Evolutionary conservation across 345 rosid species (phyloP), one percentile per base, ranked within the genome.

Genomic region (Garcia nutans): DNA sequence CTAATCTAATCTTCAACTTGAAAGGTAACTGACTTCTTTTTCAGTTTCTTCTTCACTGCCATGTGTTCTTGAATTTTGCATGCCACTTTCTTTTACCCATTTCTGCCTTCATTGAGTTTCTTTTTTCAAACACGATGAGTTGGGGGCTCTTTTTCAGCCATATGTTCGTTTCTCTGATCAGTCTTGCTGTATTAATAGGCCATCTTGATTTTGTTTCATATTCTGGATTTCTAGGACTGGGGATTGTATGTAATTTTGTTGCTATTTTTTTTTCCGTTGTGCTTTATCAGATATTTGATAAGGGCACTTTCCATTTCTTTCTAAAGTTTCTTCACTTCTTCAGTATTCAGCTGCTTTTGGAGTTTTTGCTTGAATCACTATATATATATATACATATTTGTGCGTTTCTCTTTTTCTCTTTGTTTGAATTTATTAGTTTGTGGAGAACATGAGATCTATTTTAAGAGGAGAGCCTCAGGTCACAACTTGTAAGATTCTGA

Each of bases 11-110:
- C 54, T 44, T 70, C 37, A 61, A 56, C 74, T 69, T 74, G 64
- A 52, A 57, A 72, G 78, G 85, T 79, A 71, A 58, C 63, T 52
- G 31, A 28, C 31, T 65, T 50, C 62, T 76, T 76, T 49, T 61
- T 41, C 1, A 37, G 54, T 55, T 1, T 81, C 73, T 73, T 71
- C 71, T 59, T 77, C 78, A 13, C 71, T 56, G 59, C 59, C 55
- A 28, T 41, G 3, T 70, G 49, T 66, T 47, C 66, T 75, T 74
- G 33, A 10, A 20, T 23, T 60, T 66, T 75, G 76, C 74, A 72
- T 71, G 64, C 65, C 74, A 37, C 65, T 69, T 49, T 68, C 70
- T 58, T 47, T 71, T 23, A 17, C 68, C 63, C 55, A 37, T 71
- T 76, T 65, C 69, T 59, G 15, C 24, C 17, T 50, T 58, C 5